phyloP scores from a whole-genome alignment of 2,329 filamentous ascomycete genomes.

The Nigrospora oryzae region DNA sequence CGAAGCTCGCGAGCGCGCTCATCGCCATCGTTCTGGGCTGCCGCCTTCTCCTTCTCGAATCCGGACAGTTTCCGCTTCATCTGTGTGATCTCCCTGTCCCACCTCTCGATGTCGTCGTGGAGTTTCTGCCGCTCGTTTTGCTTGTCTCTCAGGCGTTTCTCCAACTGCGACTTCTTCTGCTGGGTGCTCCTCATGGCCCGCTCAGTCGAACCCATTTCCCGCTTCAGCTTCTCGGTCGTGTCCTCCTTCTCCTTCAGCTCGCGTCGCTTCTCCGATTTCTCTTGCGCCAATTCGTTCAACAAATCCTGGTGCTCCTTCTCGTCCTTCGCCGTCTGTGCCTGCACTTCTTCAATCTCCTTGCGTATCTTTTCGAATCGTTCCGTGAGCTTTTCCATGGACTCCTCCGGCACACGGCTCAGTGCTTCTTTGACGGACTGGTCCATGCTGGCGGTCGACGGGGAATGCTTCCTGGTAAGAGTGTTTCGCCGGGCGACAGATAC shows the following conservation, averaged over 20 bases:
- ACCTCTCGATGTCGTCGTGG: slow-evolving; percentile 60
- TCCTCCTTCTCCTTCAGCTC: slow-evolving; percentile 85
- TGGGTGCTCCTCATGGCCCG: slow-evolving; percentile 74
- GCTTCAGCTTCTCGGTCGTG: slow-evolving; percentile 74
- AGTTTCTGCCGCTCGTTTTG: slow-evolving; percentile 60
- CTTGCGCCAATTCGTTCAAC: slow-evolving; percentile 61
- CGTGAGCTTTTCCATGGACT: slow-evolving; percentile 70
- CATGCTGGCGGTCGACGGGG: slow-evolving; percentile 57
- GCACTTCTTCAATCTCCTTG: slow-evolving; percentile 73
- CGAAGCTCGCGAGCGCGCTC: slow-evolving; percentile 42
- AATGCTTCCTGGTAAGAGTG: slow-evolving; percentile 67
- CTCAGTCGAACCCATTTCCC: slow-evolving; percentile 71
- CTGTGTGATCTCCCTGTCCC: slow-evolving; percentile 53
- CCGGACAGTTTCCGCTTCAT: slow-evolving; percentile 48
- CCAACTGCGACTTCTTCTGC: slow-evolving; percentile 69
- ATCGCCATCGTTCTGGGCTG: slow-evolving; percentile 42
- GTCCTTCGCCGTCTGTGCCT: slow-evolving; percentile 62
- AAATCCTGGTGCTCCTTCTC: slow-evolving; percentile 61
- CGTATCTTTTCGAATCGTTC: slow-evolving; percentile 72
- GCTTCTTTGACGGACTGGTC: slow-evolving; percentile 40
- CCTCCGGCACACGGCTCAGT: slow-evolving; percentile 45
- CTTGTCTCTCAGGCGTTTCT: slow-evolving; percentile 62
- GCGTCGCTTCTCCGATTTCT: slow-evolving; percentile 71
- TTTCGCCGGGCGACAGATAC: slow-evolving; percentile 43
- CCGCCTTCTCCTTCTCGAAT: slow-evolving; percentile 44